Evolutionary conservation across 345 rosid genomes (phyloP), one percentile per base, ranked within the genome.

Genomic region (Turritis glabra): DNA sequence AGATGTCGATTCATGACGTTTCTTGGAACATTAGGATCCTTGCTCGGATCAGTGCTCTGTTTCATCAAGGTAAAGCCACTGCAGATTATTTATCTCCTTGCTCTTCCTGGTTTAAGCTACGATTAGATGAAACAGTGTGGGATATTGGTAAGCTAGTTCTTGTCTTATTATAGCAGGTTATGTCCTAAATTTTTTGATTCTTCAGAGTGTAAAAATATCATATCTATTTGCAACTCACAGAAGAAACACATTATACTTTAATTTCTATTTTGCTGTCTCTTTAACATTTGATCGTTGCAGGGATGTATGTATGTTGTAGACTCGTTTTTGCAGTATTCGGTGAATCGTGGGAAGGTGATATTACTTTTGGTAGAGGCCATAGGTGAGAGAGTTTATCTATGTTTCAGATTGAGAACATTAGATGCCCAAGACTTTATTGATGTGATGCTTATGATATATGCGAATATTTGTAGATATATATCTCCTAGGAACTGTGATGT

Each of bases 401-500:
- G 62, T 72, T 50, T 25, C 48, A 57, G 7, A 6, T 30, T 52
- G 0, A 46, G 33, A 59, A 51, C 33, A 38, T 37, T 23, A 18
- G 17, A 25, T 29, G 19, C 29, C 5, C 50, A 3, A 50, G n/a
- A 19, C 30, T 44, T 15, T 62, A 1, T 33, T 23, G 13, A 46
- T 35, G 3, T 3, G 40, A 71, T 21, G 32, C 35, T 72, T 7
- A 77, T 79, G 17, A 3, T 52, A 23, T 58, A 30, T 41, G n/a
- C 21, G 3, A 22, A 44, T 48, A 23, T 55, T 44, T 72, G 58
- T 83, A 91, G 97, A 93, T 91, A 83, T 86, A 19, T 93, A 93
- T 80, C 97, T 91, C 30, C 52, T 91, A 53, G 98, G 98, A 80
- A 93, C 97, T 12, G 97, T 93, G 56, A 93, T 93, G 98, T 84